Conservation (phyloP, 305 asterid species). For the Coffea humblotiana region DNA sequence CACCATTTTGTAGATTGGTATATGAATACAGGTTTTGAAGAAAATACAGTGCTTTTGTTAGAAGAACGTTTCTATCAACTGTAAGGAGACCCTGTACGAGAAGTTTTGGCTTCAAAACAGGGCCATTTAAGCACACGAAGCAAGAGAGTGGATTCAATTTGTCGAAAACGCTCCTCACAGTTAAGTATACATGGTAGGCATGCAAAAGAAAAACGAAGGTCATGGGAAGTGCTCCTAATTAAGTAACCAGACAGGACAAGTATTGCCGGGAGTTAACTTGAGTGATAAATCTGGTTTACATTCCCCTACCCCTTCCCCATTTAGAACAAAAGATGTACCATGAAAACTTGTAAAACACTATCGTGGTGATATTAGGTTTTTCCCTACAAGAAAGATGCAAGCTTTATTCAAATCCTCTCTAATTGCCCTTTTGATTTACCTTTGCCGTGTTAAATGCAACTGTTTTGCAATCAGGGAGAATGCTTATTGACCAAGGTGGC, state of each 20-base stretch:
- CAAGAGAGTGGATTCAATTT: neutral
- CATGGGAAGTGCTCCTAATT: neutral
- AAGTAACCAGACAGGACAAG: neutral
- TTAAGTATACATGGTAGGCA: neutral
- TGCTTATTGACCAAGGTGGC: slow-evolving; percentile 98
- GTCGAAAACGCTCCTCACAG: neutral
- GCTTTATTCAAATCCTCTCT: neutral
- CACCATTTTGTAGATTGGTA: slow-evolving; percentile 6
- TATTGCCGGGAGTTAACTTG: neutral
- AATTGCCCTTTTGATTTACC: slow-evolving; percentile 39
- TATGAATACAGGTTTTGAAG: neutral
- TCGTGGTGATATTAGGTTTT: neutral
- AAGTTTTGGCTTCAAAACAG: neutral
- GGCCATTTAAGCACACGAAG: neutral
- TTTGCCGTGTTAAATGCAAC: slow-evolving; percentile 75
- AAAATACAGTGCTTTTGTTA: neutral
- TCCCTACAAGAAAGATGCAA: neutral
- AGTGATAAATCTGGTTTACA: neutral
- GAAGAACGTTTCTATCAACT: neutral
- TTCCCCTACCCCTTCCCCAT: neutral
- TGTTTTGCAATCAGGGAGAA: slow-evolving; percentile 82
- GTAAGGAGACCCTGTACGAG: neutral
- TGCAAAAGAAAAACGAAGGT: neutral
- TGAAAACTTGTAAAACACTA: neutral
- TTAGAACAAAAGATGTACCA: neutral